Conservation (phyloP, 148 eudicot genomes). For the Camellia granthamiana region DNA sequence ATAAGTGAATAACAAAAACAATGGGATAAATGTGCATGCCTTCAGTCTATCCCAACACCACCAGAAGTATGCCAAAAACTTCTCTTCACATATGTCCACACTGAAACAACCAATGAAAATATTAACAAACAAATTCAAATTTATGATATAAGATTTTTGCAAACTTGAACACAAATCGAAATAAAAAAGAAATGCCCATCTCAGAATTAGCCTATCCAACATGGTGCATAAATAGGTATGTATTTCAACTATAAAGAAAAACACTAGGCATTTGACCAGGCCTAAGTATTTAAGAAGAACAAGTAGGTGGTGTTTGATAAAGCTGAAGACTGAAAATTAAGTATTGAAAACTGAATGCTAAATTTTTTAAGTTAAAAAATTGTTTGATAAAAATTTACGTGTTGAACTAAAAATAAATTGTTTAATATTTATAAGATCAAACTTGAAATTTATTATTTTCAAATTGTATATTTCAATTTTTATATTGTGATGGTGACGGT, state of each 20-base stretch:
- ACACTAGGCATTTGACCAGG: not conserved
- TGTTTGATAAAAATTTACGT: no score
- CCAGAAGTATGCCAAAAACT: conserved; percentile 91
- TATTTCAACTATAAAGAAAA: not conserved
- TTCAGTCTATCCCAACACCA: conserved; percentile 87
- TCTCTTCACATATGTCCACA: conserved; percentile 67
- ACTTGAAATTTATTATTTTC: no score
- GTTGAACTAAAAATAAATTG: no score
- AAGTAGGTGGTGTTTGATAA: not conserved
- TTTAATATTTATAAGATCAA: no score
- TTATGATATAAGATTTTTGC: not conserved
- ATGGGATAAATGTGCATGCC: conserved; percentile 42
- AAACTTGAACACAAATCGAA: not conserved
- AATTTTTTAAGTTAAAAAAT: no score
- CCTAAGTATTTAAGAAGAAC: not conserved
- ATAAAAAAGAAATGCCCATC: not conserved
- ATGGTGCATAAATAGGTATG: not conserved
- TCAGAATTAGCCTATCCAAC: not conserved
- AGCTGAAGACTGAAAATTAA: no score
- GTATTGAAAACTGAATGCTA: no score
- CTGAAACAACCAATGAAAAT: conserved; percentile 42
- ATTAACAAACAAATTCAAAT: not conserved
- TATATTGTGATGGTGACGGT: no score
- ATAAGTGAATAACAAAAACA: not conserved
- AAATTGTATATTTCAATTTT: no score